A percentile compares a stretch with the other conserved stretches of the same genome.
Evolutionary conservation across 345 rosid species (phyloP).

Genomic region (Moricandia arvensis): DNA sequence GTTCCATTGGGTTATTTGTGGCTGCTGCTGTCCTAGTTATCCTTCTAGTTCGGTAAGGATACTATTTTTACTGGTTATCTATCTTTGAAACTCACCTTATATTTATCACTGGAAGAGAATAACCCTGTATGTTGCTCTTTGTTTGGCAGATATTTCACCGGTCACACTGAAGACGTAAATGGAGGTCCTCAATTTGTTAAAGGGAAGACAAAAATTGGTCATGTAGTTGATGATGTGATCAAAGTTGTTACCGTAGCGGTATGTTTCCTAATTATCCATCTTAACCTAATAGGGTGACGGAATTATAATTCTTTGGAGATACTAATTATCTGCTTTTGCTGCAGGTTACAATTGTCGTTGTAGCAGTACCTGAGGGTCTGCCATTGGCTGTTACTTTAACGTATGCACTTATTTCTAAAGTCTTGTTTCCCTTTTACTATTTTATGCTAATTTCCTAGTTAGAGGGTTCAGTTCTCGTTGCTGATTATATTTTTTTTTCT

Average conservation of each 20-base stretch:
- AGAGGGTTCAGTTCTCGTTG: slow-evolving; percentile 7
- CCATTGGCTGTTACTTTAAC: slow-evolving; percentile 97
- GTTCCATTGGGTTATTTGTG: slow-evolving; percentile 77
- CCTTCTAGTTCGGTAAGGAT: slow-evolving; percentile 68
- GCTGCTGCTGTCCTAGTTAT: slow-evolving; percentile 75
- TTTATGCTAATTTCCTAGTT: slow-evolving; percentile 3
- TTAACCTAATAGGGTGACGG: neutral
- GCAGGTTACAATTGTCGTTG: slow-evolving; percentile 96
- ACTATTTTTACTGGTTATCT: slow-evolving; percentile 8
- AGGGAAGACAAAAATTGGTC: slow-evolving; percentile 61
- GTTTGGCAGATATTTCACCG: slow-evolving; percentile 65
- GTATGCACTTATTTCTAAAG: slow-evolving; percentile 45
- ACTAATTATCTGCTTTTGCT: slow-evolving; percentile 26
- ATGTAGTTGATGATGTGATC: slow-evolving; percentile 67
- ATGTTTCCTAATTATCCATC: slow-evolving; percentile 37
- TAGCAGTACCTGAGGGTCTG: slow-evolving; percentile 99
- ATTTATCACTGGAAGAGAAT: neutral
- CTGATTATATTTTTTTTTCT: slow-evolving; percentile 7
- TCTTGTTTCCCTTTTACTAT: neutral
- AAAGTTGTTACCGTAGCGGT: slow-evolving; percentile 88
- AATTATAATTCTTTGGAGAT: neutral
- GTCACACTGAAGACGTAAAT: slow-evolving; percentile 49
- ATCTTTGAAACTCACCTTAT: neutral
- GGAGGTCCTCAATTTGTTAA: slow-evolving; percentile 54
- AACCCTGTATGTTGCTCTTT: neutral